Conservation (phyloP, 2,329 filamentous ascomycete species). For the Periconia macrospinosa region DNA sequence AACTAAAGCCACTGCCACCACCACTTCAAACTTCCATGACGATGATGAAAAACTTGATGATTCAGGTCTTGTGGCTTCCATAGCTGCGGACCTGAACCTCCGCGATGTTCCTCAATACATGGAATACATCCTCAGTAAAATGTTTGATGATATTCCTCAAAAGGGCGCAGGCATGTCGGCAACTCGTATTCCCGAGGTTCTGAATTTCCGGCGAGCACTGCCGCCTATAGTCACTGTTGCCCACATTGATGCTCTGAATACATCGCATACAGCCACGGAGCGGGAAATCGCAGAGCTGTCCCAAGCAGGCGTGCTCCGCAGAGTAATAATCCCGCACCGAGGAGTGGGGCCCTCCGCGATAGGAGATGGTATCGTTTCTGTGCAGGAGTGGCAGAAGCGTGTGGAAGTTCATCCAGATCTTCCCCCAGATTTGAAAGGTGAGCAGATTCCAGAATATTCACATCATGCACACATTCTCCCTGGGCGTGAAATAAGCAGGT, state of each 20-base stretch:
- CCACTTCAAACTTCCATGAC: neutral
- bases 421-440: slow-evolving; percentile 42
- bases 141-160: slow-evolving; percentile 67
- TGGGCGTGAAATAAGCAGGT: too few relatives aligned
- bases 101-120: slow-evolving; percentile 67
- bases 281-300: slow-evolving; percentile 67
- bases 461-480: neutral
- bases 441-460: neutral
- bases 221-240: slow-evolving; percentile 67
- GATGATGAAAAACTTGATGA: slow-evolving; percentile 59
- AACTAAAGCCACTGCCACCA: slow-evolving; percentile 24
- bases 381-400: slow-evolving; percentile 50
- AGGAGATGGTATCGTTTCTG: slow-evolving; percentile 67
- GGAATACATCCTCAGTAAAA: slow-evolving; percentile 60
- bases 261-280: slow-evolving; percentile 66
- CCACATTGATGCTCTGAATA: slow-evolving; percentile 67
- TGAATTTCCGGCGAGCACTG: slow-evolving; percentile 62
- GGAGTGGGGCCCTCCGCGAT: slow-evolving; percentile 59
- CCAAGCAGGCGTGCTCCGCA: slow-evolving; percentile 59
- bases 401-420: slow-evolving; percentile 28
- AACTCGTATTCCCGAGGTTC: slow-evolving; percentile 62
- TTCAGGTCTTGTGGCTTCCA: slow-evolving; percentile 57
- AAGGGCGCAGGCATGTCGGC: slow-evolving; percentile 64
- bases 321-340: slow-evolving; percentile 64
- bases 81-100: slow-evolving; percentile 60